Conservation (phyloP, 306 rosid genomes). For the Chamaecrista fasciculata region DNA sequence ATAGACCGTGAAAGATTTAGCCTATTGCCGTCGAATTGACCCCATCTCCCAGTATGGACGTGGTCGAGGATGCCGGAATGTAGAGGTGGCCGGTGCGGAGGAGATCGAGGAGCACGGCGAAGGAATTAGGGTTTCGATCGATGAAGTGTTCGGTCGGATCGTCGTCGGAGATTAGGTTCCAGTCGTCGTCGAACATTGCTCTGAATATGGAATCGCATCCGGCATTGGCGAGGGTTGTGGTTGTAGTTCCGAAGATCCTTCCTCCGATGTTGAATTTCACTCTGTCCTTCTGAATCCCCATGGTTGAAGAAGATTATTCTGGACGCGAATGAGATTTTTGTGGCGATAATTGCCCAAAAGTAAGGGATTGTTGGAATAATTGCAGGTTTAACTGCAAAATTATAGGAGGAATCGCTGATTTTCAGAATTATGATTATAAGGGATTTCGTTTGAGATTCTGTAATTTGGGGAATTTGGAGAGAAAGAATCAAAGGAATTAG, state of each 20-base stretch:
- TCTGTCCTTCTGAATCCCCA: conserved; percentile 66
- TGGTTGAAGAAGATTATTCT: no score
- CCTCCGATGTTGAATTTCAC: conserved; percentile 91
- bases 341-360: not conserved
- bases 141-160: conserved; percentile 54
- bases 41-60: conserved; percentile 79
- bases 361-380: not conserved
- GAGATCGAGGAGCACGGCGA: conserved; percentile 78
- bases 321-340: conserved; percentile 7
- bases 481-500: no score
- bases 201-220: conserved; percentile 86
- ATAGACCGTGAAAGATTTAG: conserved; percentile 49
- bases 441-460: no score
- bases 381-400: not conserved
- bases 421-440: conserved; percentile 23
- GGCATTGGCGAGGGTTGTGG: no score
- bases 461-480: no score
- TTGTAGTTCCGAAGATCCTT: conserved; percentile 76
- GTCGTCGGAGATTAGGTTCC: conserved; percentile 54
- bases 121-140: conserved; percentile 91
- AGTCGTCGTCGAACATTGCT: conserved; percentile 77
- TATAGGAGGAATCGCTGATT: not conserved
- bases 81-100: conserved; percentile 67
- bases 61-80: conserved; percentile 60
- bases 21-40: no score